Conservation (phyloP, 208 protist genomes). For the Leishmania arabica region DNA sequence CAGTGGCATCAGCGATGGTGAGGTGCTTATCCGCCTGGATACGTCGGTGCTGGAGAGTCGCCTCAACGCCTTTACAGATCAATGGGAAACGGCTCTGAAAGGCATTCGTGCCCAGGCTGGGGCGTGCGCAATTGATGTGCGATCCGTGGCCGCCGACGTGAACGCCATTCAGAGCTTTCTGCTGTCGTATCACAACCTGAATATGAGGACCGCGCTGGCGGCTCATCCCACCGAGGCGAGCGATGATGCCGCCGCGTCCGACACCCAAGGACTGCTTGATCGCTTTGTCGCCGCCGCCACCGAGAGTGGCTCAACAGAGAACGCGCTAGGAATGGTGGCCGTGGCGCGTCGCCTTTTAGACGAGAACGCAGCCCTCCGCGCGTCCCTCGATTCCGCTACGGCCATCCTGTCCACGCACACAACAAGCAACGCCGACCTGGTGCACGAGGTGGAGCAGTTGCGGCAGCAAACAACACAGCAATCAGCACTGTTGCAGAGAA, state of each 20-base stretch:
- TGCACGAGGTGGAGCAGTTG: slow-evolving; percentile 27
- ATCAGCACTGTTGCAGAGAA: slow-evolving; percentile 12
- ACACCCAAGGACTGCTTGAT: slow-evolving; percentile 7
- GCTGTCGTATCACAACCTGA: slow-evolving; percentile 17
- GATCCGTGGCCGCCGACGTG: slow-evolving; percentile 19
- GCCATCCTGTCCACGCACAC: slow-evolving; percentile 10
- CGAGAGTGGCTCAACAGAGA: slow-evolving; percentile 17
- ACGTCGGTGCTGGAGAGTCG: slow-evolving; percentile 48
- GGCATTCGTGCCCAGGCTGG: slow-evolving; percentile 17
- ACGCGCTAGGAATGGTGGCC: slow-evolving; percentile 31
- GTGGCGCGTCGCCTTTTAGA: slow-evolving; percentile 26
- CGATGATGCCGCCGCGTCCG: not conserved
- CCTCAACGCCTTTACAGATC: slow-evolving; percentile 30
- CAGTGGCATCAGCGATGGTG: not conserved
- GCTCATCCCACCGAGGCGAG: not conserved
- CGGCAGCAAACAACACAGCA: slow-evolving; percentile 20
- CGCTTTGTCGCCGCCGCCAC: not conserved
- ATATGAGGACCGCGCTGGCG: slow-evolving; percentile 31
- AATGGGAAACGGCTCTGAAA: slow-evolving; percentile 31
- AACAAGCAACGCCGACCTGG: slow-evolving; percentile 8
- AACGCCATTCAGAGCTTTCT: slow-evolving; percentile 34
- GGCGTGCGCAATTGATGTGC: slow-evolving; percentile 11
- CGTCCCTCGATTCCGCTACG: slow-evolving; percentile 21
- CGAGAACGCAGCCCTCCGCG: slow-evolving; percentile 36
- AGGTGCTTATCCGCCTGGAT: slow-evolving; percentile 23